Percentiles rank a stretch among this genome's conserved stretches.
These are phyloP conservation scores for Atkinsonella hypoxylon DNA, from an alignment of 2,329 filamentous ascomycete species.

Conservation along the genomic window DNA sequence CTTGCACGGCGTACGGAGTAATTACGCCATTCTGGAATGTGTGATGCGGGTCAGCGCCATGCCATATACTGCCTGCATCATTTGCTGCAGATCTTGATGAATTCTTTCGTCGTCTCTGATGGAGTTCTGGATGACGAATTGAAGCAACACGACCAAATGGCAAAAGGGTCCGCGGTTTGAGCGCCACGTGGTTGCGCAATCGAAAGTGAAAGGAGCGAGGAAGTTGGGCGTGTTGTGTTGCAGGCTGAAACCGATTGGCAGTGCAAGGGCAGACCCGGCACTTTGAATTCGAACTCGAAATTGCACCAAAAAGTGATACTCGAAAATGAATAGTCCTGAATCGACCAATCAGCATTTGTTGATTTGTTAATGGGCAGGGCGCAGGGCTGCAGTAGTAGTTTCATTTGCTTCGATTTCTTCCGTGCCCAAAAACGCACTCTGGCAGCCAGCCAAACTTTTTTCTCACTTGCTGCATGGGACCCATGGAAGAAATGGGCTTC, in stretches of 20 bases:
- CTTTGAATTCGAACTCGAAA: neutral
- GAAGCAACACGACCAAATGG: neutral
- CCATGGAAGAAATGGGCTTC: constrained; percentile 1
- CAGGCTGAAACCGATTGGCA: neutral
- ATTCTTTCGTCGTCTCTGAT: neutral
- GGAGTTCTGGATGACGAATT: neutral
- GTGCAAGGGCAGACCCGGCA: neutral
- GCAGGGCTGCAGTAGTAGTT: neutral
- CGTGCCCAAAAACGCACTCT: neutral
- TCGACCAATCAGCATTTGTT: neutral
- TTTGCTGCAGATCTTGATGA: neutral
- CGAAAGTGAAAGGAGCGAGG: neutral
- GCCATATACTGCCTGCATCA: too few relatives aligned
- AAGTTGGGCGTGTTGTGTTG: neutral
- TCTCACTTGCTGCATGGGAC: neutral
- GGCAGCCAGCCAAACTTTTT: neutral
- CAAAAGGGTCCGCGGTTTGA: neutral
- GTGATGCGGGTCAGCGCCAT: neutral
- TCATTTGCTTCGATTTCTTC: neutral
- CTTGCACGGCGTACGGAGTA: neutral
- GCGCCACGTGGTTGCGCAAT: neutral
- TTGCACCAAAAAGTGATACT: too few relatives aligned
- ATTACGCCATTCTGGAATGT: neutral
- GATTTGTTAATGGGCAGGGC: neutral
- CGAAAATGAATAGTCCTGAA: too few relatives aligned